Conservation (phyloP, 2,329 filamentous ascomycete genomes). For the Alternaria dauci region DNA sequence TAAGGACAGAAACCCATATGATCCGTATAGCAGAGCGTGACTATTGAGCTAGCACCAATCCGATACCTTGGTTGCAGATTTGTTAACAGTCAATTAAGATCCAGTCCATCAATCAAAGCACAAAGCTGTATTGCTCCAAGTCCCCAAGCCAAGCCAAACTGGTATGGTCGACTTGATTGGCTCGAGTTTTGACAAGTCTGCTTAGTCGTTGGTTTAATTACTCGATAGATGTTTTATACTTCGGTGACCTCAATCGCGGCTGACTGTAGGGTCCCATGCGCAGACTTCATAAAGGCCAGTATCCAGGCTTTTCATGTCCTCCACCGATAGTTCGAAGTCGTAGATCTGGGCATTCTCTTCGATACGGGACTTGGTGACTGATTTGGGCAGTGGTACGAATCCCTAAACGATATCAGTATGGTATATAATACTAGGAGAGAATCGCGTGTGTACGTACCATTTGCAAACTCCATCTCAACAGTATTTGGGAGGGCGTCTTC, state of each 20-base stretch:
- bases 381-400: conserved; percentile 70
- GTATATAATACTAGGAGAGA: too few species aligned
- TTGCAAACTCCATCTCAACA: conserved; percentile 66
- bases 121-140: too few species aligned
- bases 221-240: background rate
- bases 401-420: conserved; percentile 51
- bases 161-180: too few species aligned
- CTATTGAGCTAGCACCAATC: background rate
- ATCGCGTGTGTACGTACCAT: conserved; percentile 33
- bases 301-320: conserved; percentile 66
- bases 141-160: too few species aligned
- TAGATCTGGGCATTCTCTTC: conserved; percentile 67
- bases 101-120: too few species aligned
- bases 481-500: conserved; percentile 66
- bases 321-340: conserved; percentile 66
- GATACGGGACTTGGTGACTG: conserved; percentile 67
- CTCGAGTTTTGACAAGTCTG: too few species aligned
- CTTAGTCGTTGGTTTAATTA: too few species aligned
- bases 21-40: background rate
- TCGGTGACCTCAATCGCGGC: conserved; percentile 43
- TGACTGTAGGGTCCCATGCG: conserved; percentile 65
- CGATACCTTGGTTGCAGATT: background rate
- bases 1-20: background rate
- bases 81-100: too few species aligned
- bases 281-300: conserved; percentile 65